phyloP scores from a whole-genome alignment of 305 asterid genomes.

The Lippia alba region DNA sequence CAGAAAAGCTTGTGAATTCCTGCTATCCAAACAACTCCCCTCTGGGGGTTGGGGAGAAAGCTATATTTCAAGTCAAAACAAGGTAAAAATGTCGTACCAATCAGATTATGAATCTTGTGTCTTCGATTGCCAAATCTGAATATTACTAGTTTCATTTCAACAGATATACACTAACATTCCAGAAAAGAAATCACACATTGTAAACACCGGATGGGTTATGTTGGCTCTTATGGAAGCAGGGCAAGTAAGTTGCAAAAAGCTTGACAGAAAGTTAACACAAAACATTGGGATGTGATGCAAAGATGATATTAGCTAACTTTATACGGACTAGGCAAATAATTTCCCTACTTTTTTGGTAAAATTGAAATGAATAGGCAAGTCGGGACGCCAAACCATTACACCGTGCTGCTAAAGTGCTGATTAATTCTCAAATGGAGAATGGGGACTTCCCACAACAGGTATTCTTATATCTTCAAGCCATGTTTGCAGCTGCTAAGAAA shows the following conservation, averaged over 20 bases:
- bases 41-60: constrained; percentile 88
- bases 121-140: background rate
- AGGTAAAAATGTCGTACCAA: constrained; percentile 36
- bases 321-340: background rate
- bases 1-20: constrained; percentile 57
- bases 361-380: constrained; percentile 39
- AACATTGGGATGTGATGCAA: background rate
- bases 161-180: constrained; percentile 59
- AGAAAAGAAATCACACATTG: constrained; percentile 51
- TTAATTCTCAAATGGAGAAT: constrained; percentile 67
- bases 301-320: background rate
- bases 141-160: background rate
- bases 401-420: constrained; percentile 61
- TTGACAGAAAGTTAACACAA: background rate
- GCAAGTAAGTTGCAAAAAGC: constrained; percentile 43
- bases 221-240: constrained; percentile 73
- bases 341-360: constrained; percentile 2
- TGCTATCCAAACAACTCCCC: constrained; percentile 58
- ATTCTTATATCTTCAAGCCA: background rate
- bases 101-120: background rate
- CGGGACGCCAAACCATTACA: constrained; percentile 69
- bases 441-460: constrained; percentile 94
- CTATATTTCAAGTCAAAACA: constrained; percentile 63
- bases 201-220: constrained; percentile 76
- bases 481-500: background rate